Conservation (phyloP, 2,329 filamentous ascomycete genomes). For the Leptographium galeiforme region DNA sequence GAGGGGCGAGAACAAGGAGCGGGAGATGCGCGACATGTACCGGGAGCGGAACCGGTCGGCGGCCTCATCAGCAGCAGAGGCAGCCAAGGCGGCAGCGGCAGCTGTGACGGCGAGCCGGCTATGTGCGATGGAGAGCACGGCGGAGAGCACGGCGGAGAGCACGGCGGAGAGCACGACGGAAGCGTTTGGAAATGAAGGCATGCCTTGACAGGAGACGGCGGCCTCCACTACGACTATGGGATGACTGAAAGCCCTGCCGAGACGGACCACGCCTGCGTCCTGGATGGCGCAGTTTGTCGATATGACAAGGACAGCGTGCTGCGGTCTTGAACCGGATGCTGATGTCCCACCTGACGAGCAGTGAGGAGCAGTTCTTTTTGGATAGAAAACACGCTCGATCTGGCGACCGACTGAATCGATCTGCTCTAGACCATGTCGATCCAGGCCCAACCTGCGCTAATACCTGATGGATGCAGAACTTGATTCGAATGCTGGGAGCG, state of each 20-base stretch:
- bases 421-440: constrained; percentile 3
- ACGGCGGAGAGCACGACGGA: too few species aligned
- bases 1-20: constrained; percentile 24
- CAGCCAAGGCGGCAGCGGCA: constrained; percentile 1
- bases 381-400: constrained; percentile 4
- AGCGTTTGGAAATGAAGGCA: too few species aligned
- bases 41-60: constrained; percentile 6
- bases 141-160: too few species aligned
- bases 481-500: constrained; percentile 1
- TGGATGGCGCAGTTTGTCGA: constrained; percentile 1
- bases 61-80: not conserved
- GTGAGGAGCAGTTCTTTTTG: constrained; percentile 4
- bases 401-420: constrained; percentile 4
- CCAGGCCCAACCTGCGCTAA: constrained; percentile 2
- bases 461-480: constrained; percentile 3
- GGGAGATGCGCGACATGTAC: constrained; percentile 7
- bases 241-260: too few species aligned
- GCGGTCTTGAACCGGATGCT: constrained; percentile 2
- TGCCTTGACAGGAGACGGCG: too few species aligned
- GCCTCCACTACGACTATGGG: too few species aligned
- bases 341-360: constrained; percentile 1
- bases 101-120: not conserved
- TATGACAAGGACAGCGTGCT: constrained; percentile 2
- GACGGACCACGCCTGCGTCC: not conserved
- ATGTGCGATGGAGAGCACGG: too few species aligned